Evolutionary conservation across 179 eudicot genomes (phyloP).

Genomic region (Beta macrorhiza): DNA sequence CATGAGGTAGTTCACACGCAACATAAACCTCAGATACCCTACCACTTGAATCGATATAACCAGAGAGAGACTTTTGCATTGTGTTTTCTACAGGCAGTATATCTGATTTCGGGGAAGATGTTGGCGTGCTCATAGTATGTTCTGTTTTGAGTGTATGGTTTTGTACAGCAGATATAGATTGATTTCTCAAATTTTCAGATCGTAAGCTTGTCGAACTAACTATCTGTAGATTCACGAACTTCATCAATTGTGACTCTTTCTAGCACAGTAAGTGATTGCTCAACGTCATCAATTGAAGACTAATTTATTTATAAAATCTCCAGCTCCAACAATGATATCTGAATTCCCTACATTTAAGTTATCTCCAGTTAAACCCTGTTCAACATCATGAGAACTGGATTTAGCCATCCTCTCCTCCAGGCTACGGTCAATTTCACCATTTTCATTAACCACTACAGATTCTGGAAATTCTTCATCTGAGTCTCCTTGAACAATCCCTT

Average conservation of each 20-base stretch:
- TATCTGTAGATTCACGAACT: slow-evolving; percentile 24
- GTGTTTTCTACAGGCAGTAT: slow-evolving; percentile 19
- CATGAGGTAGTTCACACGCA: slow-evolving; percentile 29
- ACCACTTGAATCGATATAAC: slow-evolving; percentile 33
- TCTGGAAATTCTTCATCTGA: slow-evolving; percentile 94
- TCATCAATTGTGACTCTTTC: slow-evolving; percentile 23
- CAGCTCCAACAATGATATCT: slow-evolving; percentile 22
- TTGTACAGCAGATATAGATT: slow-evolving; percentile 28
- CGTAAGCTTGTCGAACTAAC: slow-evolving; percentile 13
- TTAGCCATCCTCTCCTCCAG: slow-evolving; percentile 34
- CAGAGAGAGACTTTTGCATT: slow-evolving; percentile 31
- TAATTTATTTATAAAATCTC: slow-evolving; percentile 15
- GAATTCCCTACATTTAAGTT: slow-evolving; percentile 30
- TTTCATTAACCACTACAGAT: slow-evolving; percentile 59
- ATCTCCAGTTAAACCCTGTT: slow-evolving; percentile 27
- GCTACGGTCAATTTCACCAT: slow-evolving; percentile 47
- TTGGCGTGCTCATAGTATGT: slow-evolving; percentile 16
- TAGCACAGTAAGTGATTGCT: slow-evolving; percentile 14
- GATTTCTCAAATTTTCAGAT: slow-evolving; percentile 26
- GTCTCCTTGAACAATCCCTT: slow-evolving; percentile 76
- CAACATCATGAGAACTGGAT: slow-evolving; percentile 34
- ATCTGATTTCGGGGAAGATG: slow-evolving; percentile 36
- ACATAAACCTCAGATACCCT: slow-evolving; percentile 41
- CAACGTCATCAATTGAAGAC: slow-evolving; percentile 27
- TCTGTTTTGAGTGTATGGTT: slow-evolving; percentile 25